Evolutionary conservation across 2,329 filamentous ascomycete species (phyloP).

Genomic region (Nakataea oryzae): DNA sequence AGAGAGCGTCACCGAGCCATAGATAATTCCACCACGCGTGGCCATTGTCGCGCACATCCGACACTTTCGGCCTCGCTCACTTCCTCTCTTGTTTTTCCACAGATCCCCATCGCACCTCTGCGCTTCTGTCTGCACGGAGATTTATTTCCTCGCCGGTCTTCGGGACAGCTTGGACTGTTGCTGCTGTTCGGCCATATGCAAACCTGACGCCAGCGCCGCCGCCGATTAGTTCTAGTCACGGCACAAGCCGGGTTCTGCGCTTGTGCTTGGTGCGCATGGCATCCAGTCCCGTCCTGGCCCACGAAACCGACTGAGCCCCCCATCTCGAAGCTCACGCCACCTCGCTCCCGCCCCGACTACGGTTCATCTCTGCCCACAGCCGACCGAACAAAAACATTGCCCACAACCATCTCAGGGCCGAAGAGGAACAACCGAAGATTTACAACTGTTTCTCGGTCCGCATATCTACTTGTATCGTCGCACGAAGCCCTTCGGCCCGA

Average conservation of each 20-base stretch:
- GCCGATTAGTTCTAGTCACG: not conserved
- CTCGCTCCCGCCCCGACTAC: not conserved
- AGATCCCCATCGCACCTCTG: not conserved
- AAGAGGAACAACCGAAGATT: not conserved
- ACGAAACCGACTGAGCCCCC: not conserved
- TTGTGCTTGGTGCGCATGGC: not conserved
- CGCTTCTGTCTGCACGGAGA: not conserved
- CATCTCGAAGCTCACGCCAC: not conserved
- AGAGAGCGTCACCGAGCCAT: not conserved
- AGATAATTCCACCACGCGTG: not conserved
- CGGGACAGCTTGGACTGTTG: not conserved
- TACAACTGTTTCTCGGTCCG: not conserved
- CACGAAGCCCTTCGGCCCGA: not conserved
- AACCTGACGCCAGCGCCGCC: not conserved
- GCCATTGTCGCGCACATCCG: not conserved
- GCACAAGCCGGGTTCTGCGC: not conserved
- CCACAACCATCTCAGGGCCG: not conserved
- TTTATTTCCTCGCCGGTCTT: not conserved
- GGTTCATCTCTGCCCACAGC: not conserved
- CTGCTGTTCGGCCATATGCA: no score
- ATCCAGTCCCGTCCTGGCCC: not conserved
- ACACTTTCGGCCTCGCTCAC: not conserved
- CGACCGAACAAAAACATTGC: not conserved
- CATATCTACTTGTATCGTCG: not conserved
- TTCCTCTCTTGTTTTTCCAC: not conserved